These are phyloP conservation scores for Euphorbia pulcherrima DNA, from an alignment of 345 rosid genomes.

Conservation along the genomic window DNA sequence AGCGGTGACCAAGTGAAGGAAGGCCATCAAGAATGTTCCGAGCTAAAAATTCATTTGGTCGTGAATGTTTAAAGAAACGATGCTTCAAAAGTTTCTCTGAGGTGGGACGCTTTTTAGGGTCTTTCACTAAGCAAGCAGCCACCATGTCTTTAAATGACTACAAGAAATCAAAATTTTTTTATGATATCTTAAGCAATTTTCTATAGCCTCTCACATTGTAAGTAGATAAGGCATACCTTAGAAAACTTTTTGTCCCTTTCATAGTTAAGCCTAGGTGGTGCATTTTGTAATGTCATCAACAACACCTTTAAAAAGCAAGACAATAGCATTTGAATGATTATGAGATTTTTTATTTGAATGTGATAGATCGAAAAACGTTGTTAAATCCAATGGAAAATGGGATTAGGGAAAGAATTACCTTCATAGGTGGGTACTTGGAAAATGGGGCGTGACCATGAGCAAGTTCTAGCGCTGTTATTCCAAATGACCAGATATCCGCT, in stretches of 20 bases:
- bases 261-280: conserved; percentile 97
- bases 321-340: neutral
- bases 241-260: conserved; percentile 93
- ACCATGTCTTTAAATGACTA: conserved; percentile 96
- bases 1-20: conserved; percentile 85
- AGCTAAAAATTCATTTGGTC: conserved; percentile 59
- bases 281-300: conserved; percentile 97
- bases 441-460: conserved; percentile 99
- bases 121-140: conserved; percentile 92
- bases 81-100: conserved; percentile 92
- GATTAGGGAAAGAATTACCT: conserved; percentile 45
- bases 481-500: conserved; percentile 98
- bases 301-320: conserved; percentile 48
- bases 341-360: neutral
- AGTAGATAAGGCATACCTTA: conserved; percentile 41
- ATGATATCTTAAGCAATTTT: conserved; percentile 33
- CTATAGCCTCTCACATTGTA: neutral
- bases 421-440: conserved; percentile 98
- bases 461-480: conserved; percentile 97
- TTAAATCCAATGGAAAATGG: conserved; percentile 6
- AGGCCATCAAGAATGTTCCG: conserved; percentile 63
- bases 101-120: conserved; percentile 95
- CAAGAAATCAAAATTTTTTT: conserved; percentile 24
- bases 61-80: conserved; percentile 80
- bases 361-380: neutral